Evolutionary conservation across 345 rosid genomes (phyloP).

Genomic region (Salix dunnii): DNA sequence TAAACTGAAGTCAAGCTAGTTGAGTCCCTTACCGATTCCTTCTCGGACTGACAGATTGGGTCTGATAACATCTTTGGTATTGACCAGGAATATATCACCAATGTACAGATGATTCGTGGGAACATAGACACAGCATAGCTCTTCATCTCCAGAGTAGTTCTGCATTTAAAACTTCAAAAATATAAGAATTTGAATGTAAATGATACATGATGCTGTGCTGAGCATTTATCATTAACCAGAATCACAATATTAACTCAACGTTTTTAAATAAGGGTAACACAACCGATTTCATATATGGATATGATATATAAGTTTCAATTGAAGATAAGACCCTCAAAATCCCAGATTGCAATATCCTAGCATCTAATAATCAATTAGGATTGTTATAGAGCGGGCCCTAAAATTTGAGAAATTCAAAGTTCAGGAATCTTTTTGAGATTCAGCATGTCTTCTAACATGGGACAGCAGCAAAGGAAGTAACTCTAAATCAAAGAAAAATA

Average conservation of each 20-base stretch:
- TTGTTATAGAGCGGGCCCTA: neutral
- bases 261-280: neutral
- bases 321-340: no score
- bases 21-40: constrained; percentile 77
- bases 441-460: neutral
- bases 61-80: constrained; percentile 78
- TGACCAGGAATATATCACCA: constrained; percentile 86
- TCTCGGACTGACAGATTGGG: constrained; percentile 95
- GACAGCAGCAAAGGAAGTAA: neutral
- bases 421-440: neutral
- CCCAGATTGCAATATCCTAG: neutral
- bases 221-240: neutral
- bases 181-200: neutral
- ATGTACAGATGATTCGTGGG: constrained; percentile 98
- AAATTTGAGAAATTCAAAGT: neutral
- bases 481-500: neutral
- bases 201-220: neutral
- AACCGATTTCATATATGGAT: neutral
- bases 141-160: constrained; percentile 87
- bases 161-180: constrained; percentile 34
- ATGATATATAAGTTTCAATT: no score
- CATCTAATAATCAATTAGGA: neutral
- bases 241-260: neutral
- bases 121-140: constrained; percentile 90
- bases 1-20: neutral